Evolutionary conservation across 306 rosid species (phyloP).

Genomic region (Prunus mume): DNA sequence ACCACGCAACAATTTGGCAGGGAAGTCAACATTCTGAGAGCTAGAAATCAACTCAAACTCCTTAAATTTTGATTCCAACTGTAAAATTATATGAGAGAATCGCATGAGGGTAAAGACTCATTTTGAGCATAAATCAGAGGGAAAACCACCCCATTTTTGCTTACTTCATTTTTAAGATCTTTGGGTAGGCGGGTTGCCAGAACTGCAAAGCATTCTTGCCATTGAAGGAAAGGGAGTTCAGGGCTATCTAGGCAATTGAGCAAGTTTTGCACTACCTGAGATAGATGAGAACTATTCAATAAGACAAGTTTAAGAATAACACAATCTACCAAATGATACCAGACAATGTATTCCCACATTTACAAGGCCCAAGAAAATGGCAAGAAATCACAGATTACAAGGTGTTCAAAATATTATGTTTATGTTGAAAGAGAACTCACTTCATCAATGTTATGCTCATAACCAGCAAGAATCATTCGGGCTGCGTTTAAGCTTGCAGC

Average conservation of each 20-base stretch:
- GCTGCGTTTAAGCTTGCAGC: slow-evolving; percentile 87
- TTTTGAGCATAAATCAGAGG: slow-evolving; percentile 26
- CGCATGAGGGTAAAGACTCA: slow-evolving; percentile 10
- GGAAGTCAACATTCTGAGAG: slow-evolving; percentile 80
- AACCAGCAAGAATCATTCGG: slow-evolving; percentile 93
- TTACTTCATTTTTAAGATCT: slow-evolving; percentile 79
- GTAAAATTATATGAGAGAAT: slow-evolving; percentile 31
- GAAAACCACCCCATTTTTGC: slow-evolving; percentile 5
- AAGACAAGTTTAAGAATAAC: slow-evolving; percentile 20
- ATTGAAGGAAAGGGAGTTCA: slow-evolving; percentile 93
- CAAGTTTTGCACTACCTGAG: slow-evolving; percentile 88
- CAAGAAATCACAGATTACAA: background rate
- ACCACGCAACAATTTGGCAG: slow-evolving; percentile 71
- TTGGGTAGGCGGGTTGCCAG: slow-evolving; percentile 93
- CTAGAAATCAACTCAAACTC: slow-evolving; percentile 64
- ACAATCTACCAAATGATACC: slow-evolving; percentile 12
- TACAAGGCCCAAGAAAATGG: background rate
- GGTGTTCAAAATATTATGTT: background rate
- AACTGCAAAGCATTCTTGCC: slow-evolving; percentile 99
- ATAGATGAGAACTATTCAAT: slow-evolving; percentile 26
- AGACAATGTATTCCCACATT: background rate
- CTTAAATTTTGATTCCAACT: slow-evolving; percentile 90
- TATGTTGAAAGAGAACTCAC: slow-evolving; percentile 44
- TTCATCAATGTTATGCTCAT: slow-evolving; percentile 86
- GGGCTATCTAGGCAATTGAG: slow-evolving; percentile 97